Conservation (phyloP, 345 rosid genomes). For the Eucalyptus brandiana region DNA sequence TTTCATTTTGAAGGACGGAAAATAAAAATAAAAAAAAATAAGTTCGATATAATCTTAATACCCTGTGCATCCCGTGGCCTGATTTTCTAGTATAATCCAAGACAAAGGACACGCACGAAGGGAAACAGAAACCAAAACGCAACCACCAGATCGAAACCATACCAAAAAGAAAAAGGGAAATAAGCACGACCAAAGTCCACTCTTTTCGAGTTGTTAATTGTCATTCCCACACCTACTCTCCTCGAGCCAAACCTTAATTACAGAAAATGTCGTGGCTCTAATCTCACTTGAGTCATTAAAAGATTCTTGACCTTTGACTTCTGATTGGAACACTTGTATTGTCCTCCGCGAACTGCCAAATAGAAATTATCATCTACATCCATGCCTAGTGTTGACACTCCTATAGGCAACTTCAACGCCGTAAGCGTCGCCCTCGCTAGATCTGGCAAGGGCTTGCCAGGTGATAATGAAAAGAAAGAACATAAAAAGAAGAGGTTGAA, state of each 20-base stretch:
- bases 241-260: not conserved
- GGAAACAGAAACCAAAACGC: not conserved
- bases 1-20: not conserved
- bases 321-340: not conserved
- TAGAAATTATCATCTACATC: not conserved
- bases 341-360: not conserved
- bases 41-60: not conserved
- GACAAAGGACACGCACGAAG: not conserved
- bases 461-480: not conserved
- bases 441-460: not conserved
- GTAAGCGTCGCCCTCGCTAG: accelerated
- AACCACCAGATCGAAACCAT: not conserved
- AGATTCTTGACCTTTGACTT: not conserved
- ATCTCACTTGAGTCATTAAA: not conserved
- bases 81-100: not conserved
- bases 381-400: not conserved
- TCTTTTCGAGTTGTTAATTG: not conserved
- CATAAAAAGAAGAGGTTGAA: too few species aligned
- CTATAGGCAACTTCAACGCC: not conserved
- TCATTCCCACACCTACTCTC: not conserved
- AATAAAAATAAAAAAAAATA: not conserved
- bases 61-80: not conserved
- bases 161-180: not conserved
- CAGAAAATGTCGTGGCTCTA: not conserved
- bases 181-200: not conserved